Base-by-base conservation (phyloP, 1,139 yeast species). In the Suhomyces taliae region DNA sequence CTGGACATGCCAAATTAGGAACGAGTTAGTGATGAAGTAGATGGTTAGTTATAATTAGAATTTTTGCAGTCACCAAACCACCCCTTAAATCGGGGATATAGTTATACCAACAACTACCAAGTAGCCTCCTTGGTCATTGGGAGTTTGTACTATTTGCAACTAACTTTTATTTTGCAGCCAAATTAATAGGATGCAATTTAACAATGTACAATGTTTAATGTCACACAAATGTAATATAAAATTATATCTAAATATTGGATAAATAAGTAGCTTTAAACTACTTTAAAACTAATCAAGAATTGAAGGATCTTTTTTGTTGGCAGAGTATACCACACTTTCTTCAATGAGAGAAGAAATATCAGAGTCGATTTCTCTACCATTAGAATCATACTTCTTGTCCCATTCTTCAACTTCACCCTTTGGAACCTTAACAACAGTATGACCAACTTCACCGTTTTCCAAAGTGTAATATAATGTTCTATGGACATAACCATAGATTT, bases 371-470 rank as follows among this genome's bases (percentile, higher is more conserved):
- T 36, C 38, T 36, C 45, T 50, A 6, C 60, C 62, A 27, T 46
- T 43, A 4, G 52, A 31, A 40, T 54, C 60, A 47, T 67, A 63
- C 45, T 55, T 59, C 26, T 58, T 53, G 46, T 71, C 76, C 70
- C 73, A 71, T 44, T 61, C 59, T 27, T 51, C 67, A 15, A 69
- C 46, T 6, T 73, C 70, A 0, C 47, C 60, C 11, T 53, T 40
- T 33, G 61, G 58, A 10, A 73, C 73, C 44, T 71, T 69, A 34
- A 71, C 61, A 33, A 73, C 72, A 7, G 67, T 67, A 45, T 73
- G 71, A 8, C 78, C 78, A 14, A 47, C 49, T 47, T 70, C 79
- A 27, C 77, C 78, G 45, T 67, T 70, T 9, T 59, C 67, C 50
- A 70, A 62, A 10, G 48, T 40, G 47, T 69, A 73, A 39, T 51